Evolutionary conservation across 2,329 filamentous ascomycete species (phyloP).

Genomic region (Magnaporthiopsis rhizophila): DNA sequence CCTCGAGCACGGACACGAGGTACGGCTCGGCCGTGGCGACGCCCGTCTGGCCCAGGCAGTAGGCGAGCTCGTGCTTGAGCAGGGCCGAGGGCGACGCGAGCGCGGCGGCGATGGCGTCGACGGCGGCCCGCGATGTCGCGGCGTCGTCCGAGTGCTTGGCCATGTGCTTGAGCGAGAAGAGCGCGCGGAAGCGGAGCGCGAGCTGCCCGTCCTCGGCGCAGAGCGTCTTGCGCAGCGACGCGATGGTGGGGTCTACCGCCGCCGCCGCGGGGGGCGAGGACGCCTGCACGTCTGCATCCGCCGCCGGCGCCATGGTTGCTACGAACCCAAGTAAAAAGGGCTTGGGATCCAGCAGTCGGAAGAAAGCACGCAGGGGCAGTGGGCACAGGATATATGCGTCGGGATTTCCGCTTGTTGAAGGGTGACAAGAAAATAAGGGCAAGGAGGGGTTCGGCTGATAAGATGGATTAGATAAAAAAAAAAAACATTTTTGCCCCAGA

Average conservation of each 20-base stretch:
- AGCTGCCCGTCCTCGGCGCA: slow-evolving; percentile 75
- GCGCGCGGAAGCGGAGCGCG: slow-evolving; percentile 83
- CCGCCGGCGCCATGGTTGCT: slow-evolving; percentile 20
- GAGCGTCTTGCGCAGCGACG: slow-evolving; percentile 64
- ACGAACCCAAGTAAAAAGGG: no score
- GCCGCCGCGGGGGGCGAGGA: not conserved
- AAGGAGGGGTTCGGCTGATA: slow-evolving; percentile 1
- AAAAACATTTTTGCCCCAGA: not conserved
- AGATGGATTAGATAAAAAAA: slow-evolving; percentile 5
- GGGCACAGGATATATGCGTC: no score
- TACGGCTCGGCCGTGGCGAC: slow-evolving; percentile 67
- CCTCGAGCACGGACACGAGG: slow-evolving; percentile 64
- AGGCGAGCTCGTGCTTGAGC: slow-evolving; percentile 93
- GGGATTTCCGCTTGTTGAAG: no score
- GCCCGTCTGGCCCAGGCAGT: slow-evolving; percentile 87
- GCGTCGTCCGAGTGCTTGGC: slow-evolving; percentile 61
- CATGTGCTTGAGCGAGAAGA: slow-evolving; percentile 95
- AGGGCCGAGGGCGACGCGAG: slow-evolving; percentile 81
- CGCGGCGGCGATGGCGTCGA: slow-evolving; percentile 78
- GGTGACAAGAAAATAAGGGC: not conserved
- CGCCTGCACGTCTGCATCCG: slow-evolving; percentile 14
- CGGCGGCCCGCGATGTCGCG: slow-evolving; percentile 37
- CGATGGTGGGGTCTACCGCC: slow-evolving; percentile 38
- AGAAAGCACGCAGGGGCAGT: no score
- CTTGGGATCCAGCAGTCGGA: no score